Base-by-base conservation (phyloP, 106 monocot species). In the Allium sativum region DNA sequence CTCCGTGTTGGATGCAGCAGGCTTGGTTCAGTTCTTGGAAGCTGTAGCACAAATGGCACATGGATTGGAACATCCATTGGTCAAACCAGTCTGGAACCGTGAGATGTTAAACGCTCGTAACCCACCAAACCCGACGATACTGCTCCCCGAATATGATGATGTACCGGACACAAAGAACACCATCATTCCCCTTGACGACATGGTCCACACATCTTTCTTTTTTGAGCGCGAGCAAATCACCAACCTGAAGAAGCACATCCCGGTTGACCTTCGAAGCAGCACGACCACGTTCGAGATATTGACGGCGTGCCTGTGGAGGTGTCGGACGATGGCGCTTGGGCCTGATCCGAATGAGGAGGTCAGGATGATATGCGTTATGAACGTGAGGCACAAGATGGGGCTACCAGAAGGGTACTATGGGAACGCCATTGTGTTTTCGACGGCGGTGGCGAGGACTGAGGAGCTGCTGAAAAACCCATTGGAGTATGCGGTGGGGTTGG, bases 1-100 rank as follows among this genome's bases (percentile, higher is more conserved):
- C 70, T 66, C 84, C 17, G 78, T 88, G 80, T 52, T 62, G 15
- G 88, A 88, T 55, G 88, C 81, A 0, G 64, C 62, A 1, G 88
- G 88, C 0, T 72, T 81, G 9, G 56, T 68, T 9, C 75, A 72
- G 52, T 68, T 81, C 56, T 40, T 81, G 68, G 63, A n/a, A 8
- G 71, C 76, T 42, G 53, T 76, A 8, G 71, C 40, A 16, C 76
- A 81, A 42, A 46, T 81, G 12, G 81, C 81, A 0, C 57, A 68
- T 7, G 81, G 81, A 0, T 59, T 59, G 0, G 2, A 55, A 2
- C 40, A 15, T 6, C 75, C 81, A 1, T 48, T 52, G 5, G 12
- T 76, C 12, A 11, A n/a, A 0, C 76, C 81, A 7, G 50, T 81
- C 0, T 81, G 81, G 81, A 3, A 46, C 1, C 62, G 81, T 8